These are phyloP conservation scores for Maudiozyma serrabonitensis DNA, from an alignment of 805 yeast species.

Conservation along the genomic window DNA sequence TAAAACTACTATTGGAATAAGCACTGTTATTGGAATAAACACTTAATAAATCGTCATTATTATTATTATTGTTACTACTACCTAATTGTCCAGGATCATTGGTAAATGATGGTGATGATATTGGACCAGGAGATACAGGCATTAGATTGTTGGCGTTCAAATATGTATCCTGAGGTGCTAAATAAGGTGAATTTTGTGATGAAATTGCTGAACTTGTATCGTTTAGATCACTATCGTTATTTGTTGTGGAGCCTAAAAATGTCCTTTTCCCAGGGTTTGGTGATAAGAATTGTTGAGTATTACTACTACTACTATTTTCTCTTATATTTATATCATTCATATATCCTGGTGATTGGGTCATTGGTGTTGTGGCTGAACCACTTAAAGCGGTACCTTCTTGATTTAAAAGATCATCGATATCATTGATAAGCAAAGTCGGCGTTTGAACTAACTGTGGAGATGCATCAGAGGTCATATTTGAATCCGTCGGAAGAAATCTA, in stretches of 20 bases:
- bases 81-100: slow-evolving; percentile 6
- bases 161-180: slow-evolving; percentile 12
- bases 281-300: neutral
- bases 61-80: slow-evolving; percentile 14
- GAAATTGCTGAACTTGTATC: slow-evolving; percentile 5
- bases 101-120: neutral
- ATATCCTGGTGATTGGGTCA: neutral
- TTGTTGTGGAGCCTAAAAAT: neutral
- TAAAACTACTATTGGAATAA: neutral
- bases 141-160: slow-evolving; percentile 3
- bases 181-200: slow-evolving; percentile 10
- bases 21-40: slow-evolving; percentile 19
- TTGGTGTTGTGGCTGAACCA: neutral
- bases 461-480: neutral
- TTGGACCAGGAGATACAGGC: slow-evolving; percentile 17
- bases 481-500: neutral
- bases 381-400: neutral
- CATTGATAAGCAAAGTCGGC: slow-evolving; percentile 1
- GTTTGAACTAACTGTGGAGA: neutral
- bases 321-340: neutral
- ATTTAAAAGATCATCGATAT: neutral
- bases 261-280: neutral
- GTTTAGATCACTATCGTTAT: neutral
- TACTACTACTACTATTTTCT: neutral
- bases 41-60: slow-evolving; percentile 24